Percentiles rank a stretch among this genome's conserved stretches.
phyloP scores from a whole-genome alignment of 2,329 filamentous ascomycete species.

The Rutstroemia sp. region DNA sequence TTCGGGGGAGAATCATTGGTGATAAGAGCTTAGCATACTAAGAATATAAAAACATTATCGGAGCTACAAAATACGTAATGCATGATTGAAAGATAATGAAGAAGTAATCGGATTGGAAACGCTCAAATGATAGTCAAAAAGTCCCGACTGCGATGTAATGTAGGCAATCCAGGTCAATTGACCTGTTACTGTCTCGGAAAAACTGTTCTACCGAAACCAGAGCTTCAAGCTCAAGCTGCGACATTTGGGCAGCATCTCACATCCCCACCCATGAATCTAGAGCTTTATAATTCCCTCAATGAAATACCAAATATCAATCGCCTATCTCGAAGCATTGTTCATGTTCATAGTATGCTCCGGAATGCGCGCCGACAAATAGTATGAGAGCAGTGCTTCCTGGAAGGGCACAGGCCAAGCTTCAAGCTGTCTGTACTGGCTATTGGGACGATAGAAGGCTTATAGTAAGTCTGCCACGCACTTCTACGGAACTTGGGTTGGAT shows the following conservation, averaged over 20 bases:
- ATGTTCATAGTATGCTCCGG: conserved; percentile 9
- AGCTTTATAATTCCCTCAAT: neutral
- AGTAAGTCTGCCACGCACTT: conserved; percentile 40
- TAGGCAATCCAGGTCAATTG: too few relatives aligned
- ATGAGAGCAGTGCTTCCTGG: conserved; percentile 78
- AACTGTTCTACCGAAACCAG: conserved; percentile 2
- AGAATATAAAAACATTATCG: neutral
- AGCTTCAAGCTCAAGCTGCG: neutral
- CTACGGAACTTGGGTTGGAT: neutral
- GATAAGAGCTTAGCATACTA: neutral
- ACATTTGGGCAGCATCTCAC: neutral
- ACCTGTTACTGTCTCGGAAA: conserved; percentile 1
- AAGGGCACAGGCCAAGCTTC: conserved; percentile 68
- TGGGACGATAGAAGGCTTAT: conserved; percentile 69
- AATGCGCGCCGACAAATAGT: conserved; percentile 31
- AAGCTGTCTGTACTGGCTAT: conserved; percentile 65
- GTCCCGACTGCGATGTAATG: too few relatives aligned
- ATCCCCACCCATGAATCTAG: neutral
- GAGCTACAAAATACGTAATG: neutral
- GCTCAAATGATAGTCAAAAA: neutral
- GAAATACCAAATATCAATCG: neutral
- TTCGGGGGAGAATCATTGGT: neutral
- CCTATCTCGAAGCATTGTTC: neutral
- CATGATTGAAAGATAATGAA: neutral
- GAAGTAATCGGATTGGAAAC: neutral